phyloP scores from a whole-genome alignment of 2,329 filamentous ascomycete genomes.

The Cephalotrichum gorgonifer region DNA sequence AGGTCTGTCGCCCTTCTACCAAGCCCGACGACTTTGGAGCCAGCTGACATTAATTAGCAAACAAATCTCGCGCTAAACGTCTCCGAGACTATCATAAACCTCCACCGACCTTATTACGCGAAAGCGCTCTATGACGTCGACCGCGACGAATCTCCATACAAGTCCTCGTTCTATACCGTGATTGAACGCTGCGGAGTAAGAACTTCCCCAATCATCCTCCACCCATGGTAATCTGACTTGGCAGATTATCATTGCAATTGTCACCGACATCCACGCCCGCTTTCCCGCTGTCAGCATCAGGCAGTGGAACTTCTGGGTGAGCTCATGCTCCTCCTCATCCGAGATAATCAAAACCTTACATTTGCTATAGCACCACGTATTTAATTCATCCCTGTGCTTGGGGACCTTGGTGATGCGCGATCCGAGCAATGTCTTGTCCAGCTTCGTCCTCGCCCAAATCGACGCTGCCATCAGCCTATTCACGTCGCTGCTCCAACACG shows the following conservation, averaged over 20 bases:
- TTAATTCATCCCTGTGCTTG: not conserved
- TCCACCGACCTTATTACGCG: not conserved
- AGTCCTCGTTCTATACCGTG: not conserved
- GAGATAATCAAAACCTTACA: not conserved
- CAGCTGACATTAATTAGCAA: not conserved
- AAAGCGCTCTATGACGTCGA: not conserved
- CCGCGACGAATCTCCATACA: not conserved
- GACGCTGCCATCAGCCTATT: not conserved
- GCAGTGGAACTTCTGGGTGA: not conserved
- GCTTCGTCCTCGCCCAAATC: not conserved
- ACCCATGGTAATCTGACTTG: not conserved
- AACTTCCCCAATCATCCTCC: not conserved
- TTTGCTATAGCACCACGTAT: not conserved
- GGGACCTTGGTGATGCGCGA: not conserved
- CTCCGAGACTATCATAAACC: not conserved
- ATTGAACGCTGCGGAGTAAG: not conserved
- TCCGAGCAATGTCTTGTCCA: not conserved
- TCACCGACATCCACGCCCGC: not conserved
- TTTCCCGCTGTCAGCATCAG: not conserved
- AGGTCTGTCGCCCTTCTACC: not conserved
- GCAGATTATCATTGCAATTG: not conserved
- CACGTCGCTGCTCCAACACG: not conserved
- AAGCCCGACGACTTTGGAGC: not conserved
- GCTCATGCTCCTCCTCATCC: not conserved
- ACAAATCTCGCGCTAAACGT: not conserved